Evolutionary conservation across 768 basidiomycete genomes (phyloP).

Genomic region (Lentinula sp.): DNA sequence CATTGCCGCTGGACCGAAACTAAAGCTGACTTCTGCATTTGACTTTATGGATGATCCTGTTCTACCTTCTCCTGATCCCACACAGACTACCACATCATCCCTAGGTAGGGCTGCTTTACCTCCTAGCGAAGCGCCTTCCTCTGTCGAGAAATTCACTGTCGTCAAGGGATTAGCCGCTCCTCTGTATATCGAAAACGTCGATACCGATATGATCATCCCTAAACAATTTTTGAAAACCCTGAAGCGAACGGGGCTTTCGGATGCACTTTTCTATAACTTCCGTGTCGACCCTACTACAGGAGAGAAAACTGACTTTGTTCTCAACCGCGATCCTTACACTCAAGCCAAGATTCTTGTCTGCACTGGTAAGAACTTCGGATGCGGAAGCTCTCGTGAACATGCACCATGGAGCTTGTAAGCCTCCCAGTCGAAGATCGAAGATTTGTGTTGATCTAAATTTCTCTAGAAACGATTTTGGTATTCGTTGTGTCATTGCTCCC

Average conservation of each 20-base stretch:
- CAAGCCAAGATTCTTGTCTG: constrained; percentile 76
- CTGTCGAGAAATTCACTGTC: constrained; percentile 57
- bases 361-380: constrained; percentile 86
- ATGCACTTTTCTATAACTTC: constrained; percentile 77
- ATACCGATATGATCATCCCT: constrained; percentile 93
- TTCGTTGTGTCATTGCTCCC: constrained; percentile 81
- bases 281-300: constrained; percentile 75
- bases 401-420: constrained; percentile 83
- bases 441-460: constrained; percentile 2
- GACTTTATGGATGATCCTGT: constrained; percentile 76
- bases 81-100: constrained; percentile 25
- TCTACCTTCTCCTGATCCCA: constrained; percentile 47
- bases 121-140: constrained; percentile 35
- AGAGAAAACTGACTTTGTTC: constrained; percentile 76
- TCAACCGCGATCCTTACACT: constrained; percentile 76
- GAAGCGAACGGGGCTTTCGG: constrained; percentile 81
- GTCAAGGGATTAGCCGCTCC: constrained; percentile 75
- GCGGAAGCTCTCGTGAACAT: constrained; percentile 86
- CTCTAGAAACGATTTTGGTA: constrained; percentile 79
- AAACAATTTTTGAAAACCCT: constrained; percentile 92
- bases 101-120: constrained; percentile 28
- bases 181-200: constrained; percentile 78
- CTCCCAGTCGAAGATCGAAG: neutral
- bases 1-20: constrained; percentile 37
- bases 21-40: constrained; percentile 66